These are phyloP conservation scores for Elsinoe perseae DNA, from an alignment of 2,329 filamentous ascomycete genomes.

Conservation along the genomic window DNA sequence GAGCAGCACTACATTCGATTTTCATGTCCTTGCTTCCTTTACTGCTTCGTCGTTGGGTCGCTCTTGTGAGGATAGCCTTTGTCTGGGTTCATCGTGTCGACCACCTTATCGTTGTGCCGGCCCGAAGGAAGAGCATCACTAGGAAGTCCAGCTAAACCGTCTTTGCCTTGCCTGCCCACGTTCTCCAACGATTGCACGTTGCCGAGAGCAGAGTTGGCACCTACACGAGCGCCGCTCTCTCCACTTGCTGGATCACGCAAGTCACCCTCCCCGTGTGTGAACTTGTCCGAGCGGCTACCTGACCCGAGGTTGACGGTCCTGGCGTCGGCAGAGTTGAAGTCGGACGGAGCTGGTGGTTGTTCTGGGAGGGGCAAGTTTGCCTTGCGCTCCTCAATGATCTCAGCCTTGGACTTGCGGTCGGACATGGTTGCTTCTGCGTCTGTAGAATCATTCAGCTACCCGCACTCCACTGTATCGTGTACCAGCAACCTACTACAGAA, in stretches of 20 bases:
- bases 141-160: constrained; percentile 49
- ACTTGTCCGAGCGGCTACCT: constrained; percentile 39
- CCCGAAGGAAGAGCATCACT: constrained; percentile 52
- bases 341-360: constrained; percentile 64
- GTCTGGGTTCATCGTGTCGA: constrained; percentile 36
- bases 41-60: constrained; percentile 28
- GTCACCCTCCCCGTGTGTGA: constrained; percentile 41
- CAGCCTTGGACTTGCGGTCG: constrained; percentile 40
- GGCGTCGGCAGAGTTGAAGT: constrained; percentile 67
- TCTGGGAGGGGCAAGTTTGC: constrained; percentile 73
- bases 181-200: constrained; percentile 47
- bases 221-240: constrained; percentile 43
- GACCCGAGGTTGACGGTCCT: constrained; percentile 63
- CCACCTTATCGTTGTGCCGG: constrained; percentile 33
- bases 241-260: constrained; percentile 44
- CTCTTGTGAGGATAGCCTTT: constrained; percentile 37
- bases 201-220: constrained; percentile 31
- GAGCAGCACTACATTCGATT: no score
- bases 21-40: neutral
- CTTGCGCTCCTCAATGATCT: constrained; percentile 60
- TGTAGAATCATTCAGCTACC: no score
- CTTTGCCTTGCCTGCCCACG: constrained; percentile 56
- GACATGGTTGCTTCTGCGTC: constrained; percentile 19
- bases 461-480: no score
- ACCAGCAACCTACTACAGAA: no score